Evolutionary conservation across 2,329 filamentous ascomycete genomes (phyloP), one percentile per base, ranked within the genome.

Genomic region (Monosporascus sp.): DNA sequence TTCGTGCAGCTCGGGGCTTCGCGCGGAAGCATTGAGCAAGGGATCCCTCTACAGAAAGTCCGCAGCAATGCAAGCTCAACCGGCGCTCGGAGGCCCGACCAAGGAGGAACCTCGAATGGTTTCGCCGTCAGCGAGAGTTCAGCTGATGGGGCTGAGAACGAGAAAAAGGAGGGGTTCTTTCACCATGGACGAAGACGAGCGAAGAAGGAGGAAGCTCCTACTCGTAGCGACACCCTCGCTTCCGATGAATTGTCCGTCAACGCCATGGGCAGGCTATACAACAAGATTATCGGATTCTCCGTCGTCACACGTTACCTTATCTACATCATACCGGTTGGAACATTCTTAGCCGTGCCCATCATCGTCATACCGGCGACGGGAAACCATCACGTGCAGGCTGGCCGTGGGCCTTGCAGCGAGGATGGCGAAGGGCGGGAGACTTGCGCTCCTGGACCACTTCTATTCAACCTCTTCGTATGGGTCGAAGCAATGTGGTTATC

Each of bases 391-490:
- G 60, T 76, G 28, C 58, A 54, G 3, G 65, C 79, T 15, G 77
- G 74, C 46, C 59, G 60, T 26, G 63, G 66, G 48, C 37, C 60
- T 28, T 46, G 43, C 15, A 53, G 63, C 26, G 63, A 46, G 11
- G 62, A 51, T 14, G 49, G 52, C 38, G 55, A 55, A 18, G 60
- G 49, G 22, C 56, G 55, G 31, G 66, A 60, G 20, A 46, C 22
- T 26, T 60, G 58, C 44, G 60, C 47, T 38, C 61, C 61, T 14
- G 78, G 77, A 1, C 76, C 81, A 8, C 73, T 76, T 5, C 74
- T 87, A 9, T 81, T 85, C 62, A 69, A 78, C 48, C 74, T 89
- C 48, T 88, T 88, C 62, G 72, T 86, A 48, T 88, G 86, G 86
- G 78, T 89, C 60, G 81, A 88, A 64, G 75, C 86, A 50, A 76